These are phyloP conservation scores for Scedosporium aurantiacum DNA, from an alignment of 2,329 filamentous ascomycete species.

Conservation along the genomic window DNA sequence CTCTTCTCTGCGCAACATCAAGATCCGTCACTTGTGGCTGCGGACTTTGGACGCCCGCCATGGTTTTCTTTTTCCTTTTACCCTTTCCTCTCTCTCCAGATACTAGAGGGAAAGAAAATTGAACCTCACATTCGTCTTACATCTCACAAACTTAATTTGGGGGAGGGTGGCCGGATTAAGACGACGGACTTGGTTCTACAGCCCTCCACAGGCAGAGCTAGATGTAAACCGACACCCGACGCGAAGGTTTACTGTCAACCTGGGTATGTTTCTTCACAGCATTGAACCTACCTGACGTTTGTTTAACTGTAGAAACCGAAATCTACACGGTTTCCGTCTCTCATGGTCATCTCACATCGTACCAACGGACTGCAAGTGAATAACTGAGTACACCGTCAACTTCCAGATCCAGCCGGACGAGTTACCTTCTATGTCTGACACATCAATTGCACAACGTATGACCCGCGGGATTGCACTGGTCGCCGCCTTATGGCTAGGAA, in stretches of 20 bases:
- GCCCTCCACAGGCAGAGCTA: not conserved
- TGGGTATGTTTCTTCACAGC: too few relatives aligned
- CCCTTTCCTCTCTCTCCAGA: not conserved
- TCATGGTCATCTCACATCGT: not conserved
- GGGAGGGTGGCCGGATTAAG: not conserved
- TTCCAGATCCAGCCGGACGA: not conserved
- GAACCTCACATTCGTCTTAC: not conserved
- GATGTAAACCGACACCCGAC: not conserved
- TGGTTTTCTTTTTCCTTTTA: not conserved
- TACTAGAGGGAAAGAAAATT: too few relatives aligned
- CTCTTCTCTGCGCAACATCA: not conserved
- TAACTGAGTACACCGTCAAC: too few relatives aligned
- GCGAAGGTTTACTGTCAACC: too few relatives aligned
- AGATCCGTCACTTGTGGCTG: too few relatives aligned
- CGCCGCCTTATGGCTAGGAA: not conserved
- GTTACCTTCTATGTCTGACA: not conserved
- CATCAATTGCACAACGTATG: not conserved
- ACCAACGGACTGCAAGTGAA: not conserved
- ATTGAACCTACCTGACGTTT: too few relatives aligned
- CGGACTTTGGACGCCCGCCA: not conserved
- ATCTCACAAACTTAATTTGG: not conserved
- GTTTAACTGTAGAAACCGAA: too few relatives aligned
- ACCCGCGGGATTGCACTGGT: not conserved
- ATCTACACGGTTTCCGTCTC: too few relatives aligned
- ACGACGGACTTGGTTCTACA: not conserved